These are phyloP conservation scores for Piloderma croceum DNA, from an alignment of 768 basidiomycete species.

Conservation along the genomic window DNA sequence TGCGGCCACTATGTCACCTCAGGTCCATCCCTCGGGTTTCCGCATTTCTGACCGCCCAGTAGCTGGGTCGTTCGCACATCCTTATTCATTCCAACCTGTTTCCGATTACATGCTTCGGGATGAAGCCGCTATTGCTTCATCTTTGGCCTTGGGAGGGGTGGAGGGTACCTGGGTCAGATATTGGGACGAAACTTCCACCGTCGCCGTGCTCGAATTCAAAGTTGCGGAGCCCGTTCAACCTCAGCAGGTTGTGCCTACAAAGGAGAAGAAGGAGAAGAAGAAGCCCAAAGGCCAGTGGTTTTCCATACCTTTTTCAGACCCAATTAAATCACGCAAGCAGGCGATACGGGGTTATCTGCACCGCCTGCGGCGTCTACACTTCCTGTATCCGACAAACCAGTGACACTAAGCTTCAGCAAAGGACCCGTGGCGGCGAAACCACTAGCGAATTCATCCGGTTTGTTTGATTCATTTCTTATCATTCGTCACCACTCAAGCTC, in stretches of 20 bases:
- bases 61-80: conserved; percentile 89
- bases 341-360: no score
- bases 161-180: conserved; percentile 78
- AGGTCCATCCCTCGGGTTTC: conserved; percentile 89
- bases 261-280: conserved; percentile 60
- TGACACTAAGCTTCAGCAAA: conserved; percentile 72
- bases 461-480: no score
- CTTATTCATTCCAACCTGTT: conserved; percentile 82
- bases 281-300: conserved; percentile 45
- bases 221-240: conserved; percentile 54
- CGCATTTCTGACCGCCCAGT: conserved; percentile 85
- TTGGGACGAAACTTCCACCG: conserved; percentile 85
- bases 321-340: no score
- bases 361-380: conserved; percentile 58
- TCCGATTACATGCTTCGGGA: conserved; percentile 70
- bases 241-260: conserved; percentile 27
- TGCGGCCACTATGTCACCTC: conserved; percentile 80
- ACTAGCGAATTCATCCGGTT: no score
- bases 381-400: conserved; percentile 75
- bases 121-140: conserved; percentile 68
- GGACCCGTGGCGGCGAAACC: conserved; percentile 29
- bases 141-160: conserved; percentile 61
- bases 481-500: no score
- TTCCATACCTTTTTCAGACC: background rate
- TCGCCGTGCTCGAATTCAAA: conserved; percentile 72